Base-by-base conservation (phyloP, 2,329 filamentous ascomycete genomes). In the Talaromyces sp. region DNA sequence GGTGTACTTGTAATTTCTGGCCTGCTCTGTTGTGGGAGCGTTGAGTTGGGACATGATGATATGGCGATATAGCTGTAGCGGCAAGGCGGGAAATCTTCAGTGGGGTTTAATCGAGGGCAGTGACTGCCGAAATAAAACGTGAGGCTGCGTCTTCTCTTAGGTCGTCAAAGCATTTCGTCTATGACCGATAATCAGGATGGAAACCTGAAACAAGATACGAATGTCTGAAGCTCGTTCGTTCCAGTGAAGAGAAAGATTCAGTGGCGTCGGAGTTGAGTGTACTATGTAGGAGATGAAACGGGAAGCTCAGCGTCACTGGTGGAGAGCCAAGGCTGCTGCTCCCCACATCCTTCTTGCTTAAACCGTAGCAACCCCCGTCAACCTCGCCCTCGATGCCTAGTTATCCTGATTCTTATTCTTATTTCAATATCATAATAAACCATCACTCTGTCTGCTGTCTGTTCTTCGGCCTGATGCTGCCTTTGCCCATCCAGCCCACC, bases 1-100 rank as follows among this genome's bases (percentile, higher is more conserved):
- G 67, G 64, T 73, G 39, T 79, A 74, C 67, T 61, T 67, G 69
- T 62, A 65, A 65, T 52, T 69, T 64, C 62, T 71, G 66, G 39
- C 69, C 67, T 62, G 67, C n/a, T 60, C 58, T 40, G 50, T 54
- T 40, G 35, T 28, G 14, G 54, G 35, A 31, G 35, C 50, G 50
- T 54, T 54, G 25, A 52, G n/a, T 18, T 52, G 48, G 31, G 48
- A 52, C 50, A 54, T 54, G 50, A 31, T 37, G 31, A 21, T 52
- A n/a, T n/a, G n/a, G n/a, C n/a, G n/a, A 33, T 52, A 21, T 14
- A 2, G 16, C n/a, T 35, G 28, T 6, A 35, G 25, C 25, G 7
- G 48, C 33, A 50, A n/a, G 28, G 28, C 11, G n/a, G 50, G 37
- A 35, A 54, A 37, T 14, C 31, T 35, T 35, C 46, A 50, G 25